Conservation (phyloP, 139 green algal genomes). For the Micractinium sp. region DNA sequence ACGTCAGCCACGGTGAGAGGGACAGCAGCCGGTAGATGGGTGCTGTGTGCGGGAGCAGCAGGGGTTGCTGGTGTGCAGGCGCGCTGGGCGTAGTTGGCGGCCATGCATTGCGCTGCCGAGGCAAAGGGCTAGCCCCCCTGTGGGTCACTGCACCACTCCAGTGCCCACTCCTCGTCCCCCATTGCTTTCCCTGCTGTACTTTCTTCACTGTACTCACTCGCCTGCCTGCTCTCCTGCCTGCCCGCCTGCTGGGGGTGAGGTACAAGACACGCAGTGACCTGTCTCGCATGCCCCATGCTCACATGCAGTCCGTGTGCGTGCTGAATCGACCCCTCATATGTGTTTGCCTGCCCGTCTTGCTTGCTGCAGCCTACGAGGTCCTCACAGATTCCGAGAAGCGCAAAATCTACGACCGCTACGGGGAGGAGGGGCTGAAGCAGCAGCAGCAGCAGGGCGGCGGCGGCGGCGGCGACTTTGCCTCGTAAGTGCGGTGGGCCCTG, state of each 20-base stretch:
- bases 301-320: background rate
- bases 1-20: constrained; percentile 88
- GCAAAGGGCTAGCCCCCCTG: too few relatives aligned
- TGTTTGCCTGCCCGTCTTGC: background rate
- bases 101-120: too few relatives aligned
- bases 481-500: background rate
- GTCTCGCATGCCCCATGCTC: background rate
- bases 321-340: background rate
- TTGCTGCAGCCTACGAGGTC: constrained; percentile 92
- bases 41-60: background rate
- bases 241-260: background rate
- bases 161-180: background rate
- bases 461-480: constrained; percentile 1
- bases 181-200: background rate
- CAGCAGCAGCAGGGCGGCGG: constrained; percentile 68
- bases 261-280: too few relatives aligned
- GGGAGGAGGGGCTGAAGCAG: constrained; percentile 98
- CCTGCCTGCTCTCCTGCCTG: background rate
- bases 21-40: background rate
- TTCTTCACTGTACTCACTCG: background rate
- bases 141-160: too few relatives aligned
- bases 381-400: constrained; percentile 92
- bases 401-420: constrained; percentile 95
- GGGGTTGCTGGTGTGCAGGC: too few relatives aligned
- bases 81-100: too few relatives aligned